Percentiles rank a stretch among this genome's conserved stretches.
These are phyloP conservation scores for Lipomyces oligophaga DNA, from an alignment of 805 yeast species.

Conservation along the genomic window DNA sequence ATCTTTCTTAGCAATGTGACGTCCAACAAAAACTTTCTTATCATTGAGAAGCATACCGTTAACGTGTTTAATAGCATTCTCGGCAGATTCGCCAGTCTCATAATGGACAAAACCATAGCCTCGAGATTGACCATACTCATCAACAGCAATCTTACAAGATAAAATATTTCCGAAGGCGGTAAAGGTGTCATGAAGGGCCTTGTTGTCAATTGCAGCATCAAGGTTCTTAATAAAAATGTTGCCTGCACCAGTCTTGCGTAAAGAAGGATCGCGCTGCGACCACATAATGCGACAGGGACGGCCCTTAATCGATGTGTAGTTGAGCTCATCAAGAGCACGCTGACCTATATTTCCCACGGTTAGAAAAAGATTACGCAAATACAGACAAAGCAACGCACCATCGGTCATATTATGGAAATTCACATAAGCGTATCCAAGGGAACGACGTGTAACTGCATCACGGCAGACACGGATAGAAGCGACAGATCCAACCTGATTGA, in stretches of 20 bases:
- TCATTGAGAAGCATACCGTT: slow-evolving; percentile 98
- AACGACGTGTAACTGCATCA: slow-evolving; percentile 94
- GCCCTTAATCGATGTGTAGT: slow-evolving; percentile 91
- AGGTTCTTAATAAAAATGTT: slow-evolving; percentile 97
- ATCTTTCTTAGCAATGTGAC: slow-evolving; percentile 86
- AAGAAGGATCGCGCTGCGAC: slow-evolving; percentile 98
- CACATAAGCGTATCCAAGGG: slow-evolving; percentile 97
- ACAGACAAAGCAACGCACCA: slow-evolving; percentile 43
- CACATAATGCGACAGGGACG: slow-evolving; percentile 99
- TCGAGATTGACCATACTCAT: slow-evolving; percentile 83
- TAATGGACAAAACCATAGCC: slow-evolving; percentile 98
- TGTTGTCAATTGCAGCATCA: slow-evolving; percentile 97
- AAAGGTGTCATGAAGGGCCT: slow-evolving; percentile 97
- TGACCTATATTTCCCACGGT: slow-evolving; percentile 38
- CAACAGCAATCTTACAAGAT: slow-evolving; percentile 96
- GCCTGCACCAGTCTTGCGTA: slow-evolving; percentile 92
- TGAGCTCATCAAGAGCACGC: slow-evolving; percentile 89
- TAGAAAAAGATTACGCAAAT: background rate
- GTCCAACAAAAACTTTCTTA: slow-evolving; percentile 92
- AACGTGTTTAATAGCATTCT: slow-evolving; percentile 91
- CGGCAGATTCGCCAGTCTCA: slow-evolving; percentile 88
- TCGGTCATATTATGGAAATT: slow-evolving; percentile 86
- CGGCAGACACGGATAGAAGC: slow-evolving; percentile 98
- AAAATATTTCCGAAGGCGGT: slow-evolving; percentile 92
- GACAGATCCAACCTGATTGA: slow-evolving; percentile 92